These are phyloP conservation scores for Phytopythium montanum DNA, from an alignment of 352 stramenopile species.

Conservation along the genomic window DNA sequence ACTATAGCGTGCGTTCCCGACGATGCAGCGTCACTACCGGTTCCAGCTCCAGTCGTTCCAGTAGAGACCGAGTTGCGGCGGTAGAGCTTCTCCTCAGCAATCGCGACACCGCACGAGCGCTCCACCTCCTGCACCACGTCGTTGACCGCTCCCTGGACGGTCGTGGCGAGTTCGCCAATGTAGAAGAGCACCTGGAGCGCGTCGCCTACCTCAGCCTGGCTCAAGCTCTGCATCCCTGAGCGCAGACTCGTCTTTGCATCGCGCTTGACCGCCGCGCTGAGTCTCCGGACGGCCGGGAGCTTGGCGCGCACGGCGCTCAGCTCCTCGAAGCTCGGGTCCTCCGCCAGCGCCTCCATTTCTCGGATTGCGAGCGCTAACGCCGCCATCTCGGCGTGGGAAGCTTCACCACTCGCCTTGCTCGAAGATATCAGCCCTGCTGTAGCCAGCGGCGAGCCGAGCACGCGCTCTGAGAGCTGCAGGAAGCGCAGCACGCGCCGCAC, in stretches of 20 bases:
- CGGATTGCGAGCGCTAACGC: slow-evolving; percentile 65
- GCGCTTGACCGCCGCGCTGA: slow-evolving; percentile 42
- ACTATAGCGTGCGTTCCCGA: slow-evolving; percentile 17
- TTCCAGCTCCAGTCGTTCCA: slow-evolving; percentile 10
- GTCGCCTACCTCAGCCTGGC: slow-evolving; percentile 66
- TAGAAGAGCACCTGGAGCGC: slow-evolving; percentile 82
- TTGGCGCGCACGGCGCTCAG: slow-evolving; percentile 59
- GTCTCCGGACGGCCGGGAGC: slow-evolving; percentile 42
- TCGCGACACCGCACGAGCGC: slow-evolving; percentile 46
- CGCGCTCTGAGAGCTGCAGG: slow-evolving; percentile 61
- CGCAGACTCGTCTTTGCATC: slow-evolving; percentile 51
- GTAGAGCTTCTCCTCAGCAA: slow-evolving; percentile 64
- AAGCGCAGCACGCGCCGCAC: slow-evolving; percentile 72
- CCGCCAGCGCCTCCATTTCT: slow-evolving; percentile 58
- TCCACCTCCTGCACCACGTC: slow-evolving; percentile 83
- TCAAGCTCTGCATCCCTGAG: slow-evolving; percentile 48
- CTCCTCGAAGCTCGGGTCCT: slow-evolving; percentile 57
- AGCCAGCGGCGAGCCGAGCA: slow-evolving; percentile 37
- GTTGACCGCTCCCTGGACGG: slow-evolving; percentile 73
- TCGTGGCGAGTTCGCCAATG: slow-evolving; percentile 53
- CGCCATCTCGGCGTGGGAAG: slow-evolving; percentile 42
- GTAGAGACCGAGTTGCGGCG: slow-evolving; percentile 12
- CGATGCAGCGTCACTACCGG: slow-evolving; percentile 21
- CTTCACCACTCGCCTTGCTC: slow-evolving; percentile 9
- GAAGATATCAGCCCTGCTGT: slow-evolving; percentile 16